phyloP scores from a whole-genome alignment of 2,329 filamentous ascomycete species.

The Aspergillus pseudotamarii region DNA sequence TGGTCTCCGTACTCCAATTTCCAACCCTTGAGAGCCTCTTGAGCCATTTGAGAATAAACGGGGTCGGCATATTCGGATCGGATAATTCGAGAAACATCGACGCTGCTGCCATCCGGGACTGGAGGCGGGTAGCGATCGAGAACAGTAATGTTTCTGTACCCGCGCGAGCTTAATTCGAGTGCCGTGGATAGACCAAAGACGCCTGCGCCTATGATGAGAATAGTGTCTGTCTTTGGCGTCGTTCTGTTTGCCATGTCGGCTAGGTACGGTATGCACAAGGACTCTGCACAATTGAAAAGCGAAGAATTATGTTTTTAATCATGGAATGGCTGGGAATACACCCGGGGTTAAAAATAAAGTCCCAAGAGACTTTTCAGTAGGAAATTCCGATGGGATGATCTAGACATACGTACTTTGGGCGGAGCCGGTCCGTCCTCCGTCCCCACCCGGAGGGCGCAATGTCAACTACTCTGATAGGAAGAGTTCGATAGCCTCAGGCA shows the following conservation, averaged over 20 bases:
- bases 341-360: background rate
- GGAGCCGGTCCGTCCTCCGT: background rate
- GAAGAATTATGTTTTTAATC: background rate
- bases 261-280: background rate
- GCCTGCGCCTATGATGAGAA: constrained; percentile 71
- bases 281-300: background rate
- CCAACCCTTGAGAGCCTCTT: constrained; percentile 69
- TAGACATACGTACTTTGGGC: background rate
- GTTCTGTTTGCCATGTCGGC: constrained; percentile 2
- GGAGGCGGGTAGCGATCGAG: constrained; percentile 59
- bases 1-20: constrained; percentile 46
- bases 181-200: constrained; percentile 68
- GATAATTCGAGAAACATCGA: constrained; percentile 62
- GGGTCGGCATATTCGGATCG: constrained; percentile 76
- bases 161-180: constrained; percentile 65
- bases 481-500: too few species aligned
- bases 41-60: constrained; percentile 71
- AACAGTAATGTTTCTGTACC: constrained; percentile 55
- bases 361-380: background rate
- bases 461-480: too few species aligned
- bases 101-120: constrained; percentile 55
- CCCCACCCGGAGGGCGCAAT: background rate
- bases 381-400: background rate
- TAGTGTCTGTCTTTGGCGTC: constrained; percentile 38
- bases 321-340: background rate